Evolutionary conservation across 2,329 filamentous ascomycete species (phyloP).

Genomic region (Corniculantispora saksenae): DNA sequence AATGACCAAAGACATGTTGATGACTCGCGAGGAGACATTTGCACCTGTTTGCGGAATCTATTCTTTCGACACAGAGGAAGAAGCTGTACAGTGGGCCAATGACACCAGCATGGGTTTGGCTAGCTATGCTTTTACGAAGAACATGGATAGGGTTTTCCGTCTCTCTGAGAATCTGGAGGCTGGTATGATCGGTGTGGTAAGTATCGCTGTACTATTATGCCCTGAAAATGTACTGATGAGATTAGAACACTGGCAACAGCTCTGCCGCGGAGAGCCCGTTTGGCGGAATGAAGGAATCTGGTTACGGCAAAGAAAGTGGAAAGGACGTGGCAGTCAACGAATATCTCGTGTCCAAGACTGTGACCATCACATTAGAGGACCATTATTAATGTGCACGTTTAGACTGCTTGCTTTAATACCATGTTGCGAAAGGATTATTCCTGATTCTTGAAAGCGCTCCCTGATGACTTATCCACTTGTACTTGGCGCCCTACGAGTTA

Average conservation of each 20-base stretch:
- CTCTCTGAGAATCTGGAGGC: conserved; percentile 51
- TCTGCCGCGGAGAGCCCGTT: conserved; percentile 48
- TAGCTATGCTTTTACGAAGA: conserved; percentile 66
- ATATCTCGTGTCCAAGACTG: conserved; percentile 48
- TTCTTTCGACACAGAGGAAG: conserved; percentile 67
- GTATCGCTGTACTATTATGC: conserved; percentile 29
- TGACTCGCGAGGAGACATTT: conserved; percentile 71
- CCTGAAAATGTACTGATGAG: neutral
- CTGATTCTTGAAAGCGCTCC: too few species aligned
- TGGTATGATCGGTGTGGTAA: conserved; percentile 38
- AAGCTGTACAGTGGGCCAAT: conserved; percentile 69
- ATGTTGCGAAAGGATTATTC: too few species aligned
- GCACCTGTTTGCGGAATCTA: conserved; percentile 71
- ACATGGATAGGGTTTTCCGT: conserved; percentile 43
- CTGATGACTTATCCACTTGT: neutral
- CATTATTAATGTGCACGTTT: too few species aligned
- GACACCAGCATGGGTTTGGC: conserved; percentile 67
- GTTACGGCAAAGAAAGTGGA: conserved; percentile 48
- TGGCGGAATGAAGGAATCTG: conserved; percentile 50
- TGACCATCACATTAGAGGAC: conserved; percentile 44
- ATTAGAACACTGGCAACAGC: conserved; percentile 38
- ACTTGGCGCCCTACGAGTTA: neutral
- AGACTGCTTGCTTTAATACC: too few species aligned
- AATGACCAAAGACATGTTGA: conserved; percentile 66
- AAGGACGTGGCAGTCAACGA: conserved; percentile 50